Conservation (phyloP, 495 filamentous ascomycete genomes). For the Penicillium roqueforti region DNA sequence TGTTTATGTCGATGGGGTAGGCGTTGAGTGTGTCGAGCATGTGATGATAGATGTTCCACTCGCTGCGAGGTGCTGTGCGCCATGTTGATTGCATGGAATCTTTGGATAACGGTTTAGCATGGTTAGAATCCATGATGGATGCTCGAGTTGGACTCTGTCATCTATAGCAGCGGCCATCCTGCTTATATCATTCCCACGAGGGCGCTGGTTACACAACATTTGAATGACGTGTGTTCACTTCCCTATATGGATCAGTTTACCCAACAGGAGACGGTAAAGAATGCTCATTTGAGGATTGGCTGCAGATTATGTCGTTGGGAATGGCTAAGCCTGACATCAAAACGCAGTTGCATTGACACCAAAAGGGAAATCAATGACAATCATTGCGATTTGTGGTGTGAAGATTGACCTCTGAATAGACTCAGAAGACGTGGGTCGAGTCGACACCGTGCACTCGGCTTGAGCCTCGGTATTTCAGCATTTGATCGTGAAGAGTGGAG, state of each 20-base stretch:
- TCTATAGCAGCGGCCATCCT: neutral
- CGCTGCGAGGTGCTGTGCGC: slow-evolving; percentile 28
- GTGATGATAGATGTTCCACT: slow-evolving; percentile 37
- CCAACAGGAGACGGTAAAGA: slow-evolving; percentile 6
- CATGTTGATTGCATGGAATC: slow-evolving; percentile 46
- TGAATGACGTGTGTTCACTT: slow-evolving; percentile 13
- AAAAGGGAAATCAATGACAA: slow-evolving; percentile 9
- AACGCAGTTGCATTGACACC: neutral
- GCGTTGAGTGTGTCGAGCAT: slow-evolving; percentile 33
- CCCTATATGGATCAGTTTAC: slow-evolving; percentile 13
- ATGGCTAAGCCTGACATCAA: neutral
- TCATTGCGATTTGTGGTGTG: neutral
- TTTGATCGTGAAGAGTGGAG: slow-evolving; percentile 2
- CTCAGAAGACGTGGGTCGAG: neutral
- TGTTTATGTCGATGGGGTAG: slow-evolving; percentile 30
- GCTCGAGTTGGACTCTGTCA: neutral
- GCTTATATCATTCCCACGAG: slow-evolving; percentile 16
- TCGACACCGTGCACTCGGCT: neutral
- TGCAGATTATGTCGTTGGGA: too few species aligned
- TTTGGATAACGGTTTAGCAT: slow-evolving; percentile 29
- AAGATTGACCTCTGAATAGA: slow-evolving; percentile 2
- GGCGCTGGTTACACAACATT: slow-evolving; percentile 6
- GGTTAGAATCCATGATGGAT: slow-evolving; percentile 24
- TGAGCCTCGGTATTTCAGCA: slow-evolving; percentile 4
- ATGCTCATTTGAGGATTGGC: slow-evolving; percentile 9